Percentiles rank a stretch among this genome's conserved stretches.
Conservation (phyloP, 129 eudicot species). For the Helianthus tuberosus region DNA sequence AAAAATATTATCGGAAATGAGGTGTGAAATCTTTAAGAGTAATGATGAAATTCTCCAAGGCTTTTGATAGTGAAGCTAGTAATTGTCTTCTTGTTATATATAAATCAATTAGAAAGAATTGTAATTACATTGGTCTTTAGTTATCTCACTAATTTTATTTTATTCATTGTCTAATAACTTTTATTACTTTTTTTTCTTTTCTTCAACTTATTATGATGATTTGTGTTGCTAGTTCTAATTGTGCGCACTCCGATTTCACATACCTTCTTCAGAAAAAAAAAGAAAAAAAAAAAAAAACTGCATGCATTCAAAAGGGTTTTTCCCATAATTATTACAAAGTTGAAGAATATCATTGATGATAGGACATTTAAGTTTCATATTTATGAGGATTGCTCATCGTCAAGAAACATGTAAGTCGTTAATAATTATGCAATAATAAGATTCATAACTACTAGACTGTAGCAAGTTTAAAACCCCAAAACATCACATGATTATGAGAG, state of each 20-base stretch:
- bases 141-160: background rate
- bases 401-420: background rate
- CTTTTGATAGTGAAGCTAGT: background rate
- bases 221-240: too few relatives aligned
- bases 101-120: background rate
- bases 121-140: background rate
- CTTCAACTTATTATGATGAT: too few relatives aligned
- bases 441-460: background rate
- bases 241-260: background rate
- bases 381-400: background rate
- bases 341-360: background rate
- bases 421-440: slow-evolving; percentile 37
- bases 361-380: background rate
- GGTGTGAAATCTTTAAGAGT: too few relatives aligned
- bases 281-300: background rate
- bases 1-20: too few relatives aligned
- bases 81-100: background rate
- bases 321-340: background rate
- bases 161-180: background rate
- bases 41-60: background rate
- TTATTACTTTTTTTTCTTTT: too few relatives aligned
- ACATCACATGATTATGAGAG: slow-evolving; percentile 21
- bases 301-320: background rate
- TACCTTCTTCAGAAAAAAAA: background rate
- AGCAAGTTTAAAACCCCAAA: slow-evolving; percentile 32